Evolutionary conservation across 805 yeast genomes (phyloP).

Genomic region (Suhomyces xylopsoci): DNA sequence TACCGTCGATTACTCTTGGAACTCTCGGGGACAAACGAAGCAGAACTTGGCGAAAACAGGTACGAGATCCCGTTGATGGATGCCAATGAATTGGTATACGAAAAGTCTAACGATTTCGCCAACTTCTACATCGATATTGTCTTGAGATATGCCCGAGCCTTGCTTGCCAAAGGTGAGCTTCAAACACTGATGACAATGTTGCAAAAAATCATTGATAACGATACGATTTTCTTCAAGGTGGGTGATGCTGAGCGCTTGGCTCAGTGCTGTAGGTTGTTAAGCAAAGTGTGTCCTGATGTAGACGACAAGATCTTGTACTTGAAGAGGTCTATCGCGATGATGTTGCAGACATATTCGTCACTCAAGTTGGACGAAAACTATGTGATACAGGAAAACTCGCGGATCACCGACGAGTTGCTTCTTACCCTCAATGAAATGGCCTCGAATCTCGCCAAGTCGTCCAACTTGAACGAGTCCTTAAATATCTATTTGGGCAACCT

Average conservation of each 20-base stretch:
- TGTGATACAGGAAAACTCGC: conserved; percentile 23
- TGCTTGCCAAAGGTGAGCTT: conserved; percentile 39
- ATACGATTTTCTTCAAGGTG: conserved; percentile 32
- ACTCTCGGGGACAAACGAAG: conserved; percentile 26
- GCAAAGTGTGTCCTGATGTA: conserved; percentile 20
- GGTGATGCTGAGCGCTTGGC: conserved; percentile 43
- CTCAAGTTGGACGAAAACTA: conserved; percentile 22
- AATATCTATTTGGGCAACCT: conserved; percentile 38
- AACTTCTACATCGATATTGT: conserved; percentile 44
- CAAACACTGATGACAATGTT: conserved; percentile 28
- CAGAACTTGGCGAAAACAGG: conserved; percentile 19
- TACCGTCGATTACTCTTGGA: conserved; percentile 36
- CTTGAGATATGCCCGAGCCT: conserved; percentile 37
- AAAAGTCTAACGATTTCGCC: conserved; percentile 30
- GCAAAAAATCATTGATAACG: conserved; percentile 30
- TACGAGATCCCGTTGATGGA: conserved; percentile 36
- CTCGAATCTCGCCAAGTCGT: conserved; percentile 21
- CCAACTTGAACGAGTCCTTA: conserved; percentile 23
- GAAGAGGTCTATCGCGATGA: conserved; percentile 31
- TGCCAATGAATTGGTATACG: conserved; percentile 25
- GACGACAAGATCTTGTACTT: conserved; percentile 24
- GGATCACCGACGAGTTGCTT: conserved; percentile 38
- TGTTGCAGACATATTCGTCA: conserved; percentile 25
- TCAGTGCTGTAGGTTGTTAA: conserved; percentile 36
- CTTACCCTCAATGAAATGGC: conserved; percentile 34